Evolutionary conservation across 1,139 yeast genomes (phyloP).

Genomic region (Candida freyschussii): DNA sequence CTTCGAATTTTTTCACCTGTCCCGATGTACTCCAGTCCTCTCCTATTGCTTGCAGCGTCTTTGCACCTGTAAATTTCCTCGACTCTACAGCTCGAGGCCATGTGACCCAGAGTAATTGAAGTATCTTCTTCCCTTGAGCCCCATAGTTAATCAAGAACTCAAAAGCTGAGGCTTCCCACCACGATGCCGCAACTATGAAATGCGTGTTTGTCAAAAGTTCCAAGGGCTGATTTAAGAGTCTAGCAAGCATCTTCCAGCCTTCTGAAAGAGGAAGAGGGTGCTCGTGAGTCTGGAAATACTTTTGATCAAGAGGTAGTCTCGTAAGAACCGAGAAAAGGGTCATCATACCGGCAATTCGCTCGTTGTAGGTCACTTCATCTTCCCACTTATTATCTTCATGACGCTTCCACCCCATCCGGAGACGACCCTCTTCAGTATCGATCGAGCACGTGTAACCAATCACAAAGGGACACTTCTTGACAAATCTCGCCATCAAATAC

Average conservation of each 20-base stretch:
- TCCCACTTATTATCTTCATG: constrained; percentile 67
- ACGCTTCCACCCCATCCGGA: constrained; percentile 84
- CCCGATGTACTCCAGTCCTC: constrained; percentile 65
- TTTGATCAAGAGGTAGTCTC: constrained; percentile 30
- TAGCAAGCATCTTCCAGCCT: constrained; percentile 68
- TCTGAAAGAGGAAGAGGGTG: constrained; percentile 52
- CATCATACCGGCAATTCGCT: constrained; percentile 80
- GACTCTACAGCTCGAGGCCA: constrained; percentile 51
- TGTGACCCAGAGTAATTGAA: constrained; percentile 39
- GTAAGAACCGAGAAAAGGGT: constrained; percentile 78
- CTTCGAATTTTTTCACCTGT: constrained; percentile 42
- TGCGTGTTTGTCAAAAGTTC: constrained; percentile 59
- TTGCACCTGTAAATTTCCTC: constrained; percentile 66
- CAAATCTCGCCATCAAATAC: constrained; percentile 70
- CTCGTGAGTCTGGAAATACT: constrained; percentile 26
- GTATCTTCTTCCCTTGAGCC: constrained; percentile 61
- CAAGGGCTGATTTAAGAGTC: constrained; percentile 56
- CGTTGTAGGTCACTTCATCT: constrained; percentile 68
- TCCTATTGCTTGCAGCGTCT: constrained; percentile 65
- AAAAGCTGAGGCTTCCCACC: constrained; percentile 87
- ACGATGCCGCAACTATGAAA: constrained; percentile 65
- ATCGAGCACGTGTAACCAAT: constrained; percentile 74
- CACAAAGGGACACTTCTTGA: constrained; percentile 85
- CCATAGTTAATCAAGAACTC: constrained; percentile 57
- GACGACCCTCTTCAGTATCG: constrained; percentile 79